Base-by-base conservation (phyloP, 192 early-diverging fungal species). In the Hyaloraphidium curvatum region DNA sequence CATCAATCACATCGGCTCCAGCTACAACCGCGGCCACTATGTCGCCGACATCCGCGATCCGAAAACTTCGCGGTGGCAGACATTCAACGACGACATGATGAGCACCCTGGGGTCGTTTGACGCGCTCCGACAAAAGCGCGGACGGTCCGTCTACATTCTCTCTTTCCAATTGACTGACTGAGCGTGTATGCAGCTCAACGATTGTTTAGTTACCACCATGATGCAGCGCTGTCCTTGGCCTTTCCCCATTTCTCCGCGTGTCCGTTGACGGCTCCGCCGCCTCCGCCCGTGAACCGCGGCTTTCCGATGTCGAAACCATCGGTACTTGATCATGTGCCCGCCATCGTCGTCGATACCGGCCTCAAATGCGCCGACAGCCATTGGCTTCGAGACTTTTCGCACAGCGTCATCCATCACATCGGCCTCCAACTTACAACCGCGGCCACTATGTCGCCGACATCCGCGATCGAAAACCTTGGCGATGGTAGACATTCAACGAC, bases 311-410 rank as follows among this genome's bases (percentile, higher is more conserved):
- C 43, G 43, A 11, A 48, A 25, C 7, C 25, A 48, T 25, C 43
- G 5, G 19, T 48, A 48, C 43, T 48, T 48, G 19, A 48, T 48
- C 43, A 48, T 48, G 59, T 97, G 95, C n/a, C n/a, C n/a, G n/a
- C n/a, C n/a, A n/a, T n/a, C n/a, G n/a, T n/a, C n/a, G n/a, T n/a
- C n/a, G n/a, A n/a, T n/a, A n/a, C n/a, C n/a, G n/a, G n/a, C n/a
- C n/a, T n/a, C n/a, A n/a, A n/a, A n/a, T n/a, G n/a, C n/a, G n/a
- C n/a, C n/a, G n/a, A n/a, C n/a, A n/a, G n/a, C n/a, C n/a, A n/a
- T n/a, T n/a, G n/a, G n/a, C n/a, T n/a, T n/a, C n/a, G n/a, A n/a
- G n/a, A n/a, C n/a, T 37, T 17, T 17, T 13, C 17, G 11, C 35
- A 37, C 35, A 37, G 35, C 17, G 35, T 37, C 35, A 37, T 37